Conservation (phyloP, 73 alveolate species). For the Paramecium octaurelia region DNA sequence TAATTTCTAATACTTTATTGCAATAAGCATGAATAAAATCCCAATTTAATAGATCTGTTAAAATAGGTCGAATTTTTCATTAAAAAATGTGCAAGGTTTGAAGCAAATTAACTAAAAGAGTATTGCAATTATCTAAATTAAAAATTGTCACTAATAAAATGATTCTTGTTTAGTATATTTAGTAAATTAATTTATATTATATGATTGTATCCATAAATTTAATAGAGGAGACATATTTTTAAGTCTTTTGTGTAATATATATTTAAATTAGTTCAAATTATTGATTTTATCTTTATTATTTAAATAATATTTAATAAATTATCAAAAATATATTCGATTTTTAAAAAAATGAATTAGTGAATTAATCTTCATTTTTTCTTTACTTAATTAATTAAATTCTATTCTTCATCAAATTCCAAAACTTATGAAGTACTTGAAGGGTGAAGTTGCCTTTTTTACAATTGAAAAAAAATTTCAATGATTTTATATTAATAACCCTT, state of each 20-base stretch:
- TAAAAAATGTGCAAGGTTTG: background rate
- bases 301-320: background rate
- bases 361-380: background rate
- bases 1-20: background rate
- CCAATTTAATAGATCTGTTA: background rate
- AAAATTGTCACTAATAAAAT: background rate
- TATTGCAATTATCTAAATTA: background rate
- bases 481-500: background rate
- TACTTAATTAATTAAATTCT: background rate
- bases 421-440: background rate
- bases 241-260: background rate
- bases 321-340: background rate
- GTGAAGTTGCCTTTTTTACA: background rate
- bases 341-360: background rate
- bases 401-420: background rate
- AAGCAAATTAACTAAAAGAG: background rate
- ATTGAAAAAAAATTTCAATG: background rate
- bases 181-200: background rate
- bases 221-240: background rate
- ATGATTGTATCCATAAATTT: background rate
- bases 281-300: background rate
- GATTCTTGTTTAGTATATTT: background rate
- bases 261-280: background rate
- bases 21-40: background rate
- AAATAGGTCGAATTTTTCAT: background rate